Conservation (phyloP, 2,329 filamentous ascomycete species). For the Grosmannia penicillata region DNA sequence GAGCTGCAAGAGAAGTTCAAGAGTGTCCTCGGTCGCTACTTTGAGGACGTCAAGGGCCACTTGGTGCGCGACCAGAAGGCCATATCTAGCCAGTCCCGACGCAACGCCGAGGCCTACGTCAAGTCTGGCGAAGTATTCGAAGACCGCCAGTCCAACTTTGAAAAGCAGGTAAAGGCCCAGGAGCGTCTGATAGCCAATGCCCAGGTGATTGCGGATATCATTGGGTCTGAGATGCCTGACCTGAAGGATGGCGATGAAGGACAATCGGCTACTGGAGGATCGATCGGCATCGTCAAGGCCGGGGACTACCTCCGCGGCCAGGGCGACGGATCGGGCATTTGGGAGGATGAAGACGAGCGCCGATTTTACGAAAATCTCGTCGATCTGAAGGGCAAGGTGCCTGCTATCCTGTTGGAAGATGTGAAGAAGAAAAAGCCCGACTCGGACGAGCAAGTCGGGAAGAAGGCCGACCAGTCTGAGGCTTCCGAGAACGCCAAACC, state of each 20-base stretch:
- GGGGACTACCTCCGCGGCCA: slow-evolving; percentile 86
- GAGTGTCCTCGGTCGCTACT: slow-evolving; percentile 73
- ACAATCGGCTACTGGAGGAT: slow-evolving; percentile 50
- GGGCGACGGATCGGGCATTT: slow-evolving; percentile 83
- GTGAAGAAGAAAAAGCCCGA: slow-evolving; percentile 87
- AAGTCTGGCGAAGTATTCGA: slow-evolving; percentile 98
- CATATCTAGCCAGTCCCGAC: slow-evolving; percentile 71
- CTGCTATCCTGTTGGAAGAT: slow-evolving; percentile 83
- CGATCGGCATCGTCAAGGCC: slow-evolving; percentile 86
- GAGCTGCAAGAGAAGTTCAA: slow-evolving; percentile 77
- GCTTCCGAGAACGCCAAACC: slow-evolving; percentile 29
- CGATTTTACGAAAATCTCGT: slow-evolving; percentile 96
- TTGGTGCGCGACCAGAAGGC: slow-evolving; percentile 84
- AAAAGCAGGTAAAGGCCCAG: slow-evolving; percentile 83
- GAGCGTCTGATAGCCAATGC: slow-evolving; percentile 84
- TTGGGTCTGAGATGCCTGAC: slow-evolving; percentile 88
- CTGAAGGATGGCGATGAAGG: slow-evolving; percentile 68
- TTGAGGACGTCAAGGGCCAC: slow-evolving; percentile 84
- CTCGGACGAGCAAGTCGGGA: slow-evolving; percentile 66
- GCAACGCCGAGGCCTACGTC: slow-evolving; percentile 95
- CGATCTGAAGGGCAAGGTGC: slow-evolving; percentile 90
- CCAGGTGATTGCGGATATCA: slow-evolving; percentile 75
- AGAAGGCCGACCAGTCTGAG: slow-evolving; percentile 47
- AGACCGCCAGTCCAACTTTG: slow-evolving; percentile 88
- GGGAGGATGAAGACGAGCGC: slow-evolving; percentile 96